phyloP scores from a whole-genome alignment of 345 rosid species.

The Anacardium occidentale region DNA sequence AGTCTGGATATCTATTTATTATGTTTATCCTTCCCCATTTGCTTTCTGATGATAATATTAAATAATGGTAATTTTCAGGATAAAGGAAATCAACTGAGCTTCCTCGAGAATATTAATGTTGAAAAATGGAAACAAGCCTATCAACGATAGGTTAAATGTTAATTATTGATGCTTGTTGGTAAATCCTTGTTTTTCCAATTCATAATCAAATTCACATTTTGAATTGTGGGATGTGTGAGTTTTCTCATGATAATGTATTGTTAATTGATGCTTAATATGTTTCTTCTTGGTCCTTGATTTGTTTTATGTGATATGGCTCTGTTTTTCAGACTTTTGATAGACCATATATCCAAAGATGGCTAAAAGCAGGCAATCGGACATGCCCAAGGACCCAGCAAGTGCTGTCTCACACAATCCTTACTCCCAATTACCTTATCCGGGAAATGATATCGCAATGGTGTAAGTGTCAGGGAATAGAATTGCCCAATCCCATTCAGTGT shows the following conservation, averaged over 20 bases:
- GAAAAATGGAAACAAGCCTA: neutral
- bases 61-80: neutral
- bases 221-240: neutral
- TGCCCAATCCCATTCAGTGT: conserved; percentile 34
- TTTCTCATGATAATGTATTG: neutral
- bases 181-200: neutral
- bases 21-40: neutral
- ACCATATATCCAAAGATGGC: conserved; percentile 78
- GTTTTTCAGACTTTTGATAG: conserved; percentile 80
- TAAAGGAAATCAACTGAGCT: neutral
- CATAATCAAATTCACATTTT: neutral
- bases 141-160: neutral
- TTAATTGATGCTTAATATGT: neutral
- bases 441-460: conserved; percentile 91
- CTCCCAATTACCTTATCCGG: conserved; percentile 68
- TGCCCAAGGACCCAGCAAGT: conserved; percentile 91
- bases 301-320: conserved; percentile 1
- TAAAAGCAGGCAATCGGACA: conserved; percentile 74
- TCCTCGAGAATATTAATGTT: neutral
- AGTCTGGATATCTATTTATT: conserved; percentile 9
- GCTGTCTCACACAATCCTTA: conserved; percentile 61
- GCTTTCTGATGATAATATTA: neutral
- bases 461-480: conserved; percentile 52
- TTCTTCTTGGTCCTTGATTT: conserved; percentile 14
- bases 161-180: neutral